Evolutionary conservation across 1,284 basidiomycete species (phyloP).

Genomic region (Meira miltonrushii): DNA sequence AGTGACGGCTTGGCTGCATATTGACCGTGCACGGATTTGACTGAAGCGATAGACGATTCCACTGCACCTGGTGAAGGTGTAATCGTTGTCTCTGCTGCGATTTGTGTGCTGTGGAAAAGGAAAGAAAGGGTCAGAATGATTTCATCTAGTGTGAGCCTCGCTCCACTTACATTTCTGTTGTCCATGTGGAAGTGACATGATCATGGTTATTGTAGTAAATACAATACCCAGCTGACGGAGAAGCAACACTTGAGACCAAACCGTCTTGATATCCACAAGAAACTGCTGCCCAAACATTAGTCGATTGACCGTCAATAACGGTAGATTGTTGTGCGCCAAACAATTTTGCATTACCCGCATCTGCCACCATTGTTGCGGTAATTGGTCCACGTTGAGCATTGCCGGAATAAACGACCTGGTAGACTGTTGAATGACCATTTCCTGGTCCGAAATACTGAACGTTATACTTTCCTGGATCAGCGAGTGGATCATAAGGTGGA

Average conservation of each 20-base stretch:
- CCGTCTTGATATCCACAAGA: slow-evolving; percentile 7
- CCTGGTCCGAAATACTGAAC: background rate
- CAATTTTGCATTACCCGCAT: slow-evolving; percentile 5
- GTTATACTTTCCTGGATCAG: background rate
- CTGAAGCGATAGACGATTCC: too few species aligned
- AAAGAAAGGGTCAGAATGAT: background rate
- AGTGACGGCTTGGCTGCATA: too few species aligned
- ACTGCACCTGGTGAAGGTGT: background rate
- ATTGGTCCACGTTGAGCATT: background rate
- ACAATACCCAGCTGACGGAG: background rate
- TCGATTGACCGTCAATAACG: background rate
- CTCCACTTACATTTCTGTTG: background rate
- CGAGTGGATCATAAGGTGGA: background rate
- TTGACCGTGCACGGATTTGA: too few species aligned
- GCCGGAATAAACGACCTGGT: background rate
- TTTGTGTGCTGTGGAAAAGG: background rate
- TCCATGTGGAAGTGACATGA: background rate
- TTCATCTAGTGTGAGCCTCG: background rate
- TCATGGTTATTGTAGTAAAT: background rate
- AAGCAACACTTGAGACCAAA: background rate
- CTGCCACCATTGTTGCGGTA: background rate
- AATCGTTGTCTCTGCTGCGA: background rate
- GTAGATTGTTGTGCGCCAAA: background rate
- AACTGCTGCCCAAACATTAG: background rate
- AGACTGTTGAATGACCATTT: background rate